Evolutionary conservation across 345 rosid genomes (phyloP), one percentile per base, ranked within the genome.

Genomic region (Sisymbrium irio): DNA sequence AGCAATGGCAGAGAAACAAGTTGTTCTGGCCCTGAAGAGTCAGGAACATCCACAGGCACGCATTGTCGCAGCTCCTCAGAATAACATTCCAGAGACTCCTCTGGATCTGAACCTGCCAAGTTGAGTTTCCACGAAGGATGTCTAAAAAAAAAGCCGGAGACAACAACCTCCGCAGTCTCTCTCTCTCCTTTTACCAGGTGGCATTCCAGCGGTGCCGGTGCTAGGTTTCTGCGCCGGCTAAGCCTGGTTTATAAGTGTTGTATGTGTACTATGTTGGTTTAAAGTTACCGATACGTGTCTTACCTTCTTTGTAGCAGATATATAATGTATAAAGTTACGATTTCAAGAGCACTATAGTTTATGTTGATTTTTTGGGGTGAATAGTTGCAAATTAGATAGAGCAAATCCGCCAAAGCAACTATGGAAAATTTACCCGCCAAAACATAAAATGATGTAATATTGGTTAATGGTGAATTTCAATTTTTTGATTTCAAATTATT

Each of bases 31-130:
- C 58, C 28, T 73, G 40, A 64, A 33, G 64, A 53, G 49, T 11
- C 77, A 17, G 12, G 71, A 64, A 35, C 57, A 42, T 22, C 47
- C 63, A 56, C 77, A 32, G 49, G 10, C 55, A n/a, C 64, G 56
- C 42, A 30, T 55, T 33, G 33, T 27, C 19, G 12, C 71, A 54
- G 47, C 58, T 35, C 56, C 58, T 44, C 77, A 42, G 55, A 32
- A 32, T 5, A 54, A 55, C 30, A 25, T 73, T 56, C 49, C 57
- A 32, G 47, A 54, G 9, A 12, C 47, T 54, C 44, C 77, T 10
- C 70, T 51, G 57, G 71, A 64, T 41, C 71, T 73, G 77, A 73
- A 73, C 65, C 35, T 63, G 65, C 64, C 77, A 42, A 73, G 71
- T 63, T 64, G 71, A 73, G 7, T 20, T 72, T 42, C 9, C 6